Percentiles rank a stretch among this genome's conserved stretches.
phyloP scores from a whole-genome alignment of 2,329 filamentous ascomycete species.

The Fusarium sp. region DNA sequence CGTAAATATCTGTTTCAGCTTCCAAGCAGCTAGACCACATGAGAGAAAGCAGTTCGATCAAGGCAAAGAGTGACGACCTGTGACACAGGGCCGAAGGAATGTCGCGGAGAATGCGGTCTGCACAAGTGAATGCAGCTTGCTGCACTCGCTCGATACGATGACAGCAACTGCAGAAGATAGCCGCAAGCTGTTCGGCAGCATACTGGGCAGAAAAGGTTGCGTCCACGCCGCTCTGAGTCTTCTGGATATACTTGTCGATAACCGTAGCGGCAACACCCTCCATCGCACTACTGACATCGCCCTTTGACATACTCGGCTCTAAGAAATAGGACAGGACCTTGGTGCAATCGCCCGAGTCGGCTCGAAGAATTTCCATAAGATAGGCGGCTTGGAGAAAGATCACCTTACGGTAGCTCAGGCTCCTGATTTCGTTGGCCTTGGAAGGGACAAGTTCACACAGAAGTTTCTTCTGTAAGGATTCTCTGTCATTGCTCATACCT shows the following conservation, averaged over 20 bases:
- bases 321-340: conserved; percentile 91
- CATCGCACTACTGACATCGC: conserved; percentile 71
- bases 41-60: conserved; percentile 89
- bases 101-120: conserved; percentile 83
- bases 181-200: conserved; percentile 85
- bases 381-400: conserved; percentile 93
- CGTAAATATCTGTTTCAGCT: conserved; percentile 92
- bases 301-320: conserved; percentile 81
- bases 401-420: conserved; percentile 86
- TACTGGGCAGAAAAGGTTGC: conserved; percentile 89
- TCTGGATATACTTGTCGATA: conserved; percentile 80
- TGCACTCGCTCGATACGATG: conserved; percentile 94
- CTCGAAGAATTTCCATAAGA: conserved; percentile 87
- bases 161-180: conserved; percentile 88
- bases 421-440: conserved; percentile 79
- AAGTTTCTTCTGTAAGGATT: conserved; percentile 80
- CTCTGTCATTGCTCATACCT: conserved; percentile 81
- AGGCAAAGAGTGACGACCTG: conserved; percentile 86
- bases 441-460: conserved; percentile 78
- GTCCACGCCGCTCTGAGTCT: conserved; percentile 74
- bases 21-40: conserved; percentile 97
- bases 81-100: conserved; percentile 92
- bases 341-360: conserved; percentile 87
- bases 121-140: conserved; percentile 82
- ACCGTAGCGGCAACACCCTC: conserved; percentile 72